A percentile compares a stretch with the other conserved stretches of the same genome.
Conservation (phyloP, 176 grass and related monocot genomes). For the Raddia guianensis region DNA sequence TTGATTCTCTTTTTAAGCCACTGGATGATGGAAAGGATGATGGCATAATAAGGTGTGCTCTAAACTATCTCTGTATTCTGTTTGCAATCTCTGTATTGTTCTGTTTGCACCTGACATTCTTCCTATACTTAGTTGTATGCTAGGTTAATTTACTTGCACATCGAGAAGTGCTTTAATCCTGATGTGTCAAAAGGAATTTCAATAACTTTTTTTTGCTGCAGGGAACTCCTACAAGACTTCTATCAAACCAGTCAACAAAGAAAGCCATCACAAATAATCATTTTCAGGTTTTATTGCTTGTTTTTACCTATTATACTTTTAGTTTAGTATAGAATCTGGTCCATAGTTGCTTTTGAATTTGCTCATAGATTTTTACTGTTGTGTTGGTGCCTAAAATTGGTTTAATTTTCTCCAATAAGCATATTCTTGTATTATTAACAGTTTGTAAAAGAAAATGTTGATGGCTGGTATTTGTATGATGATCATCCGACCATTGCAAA, state of each 20-base stretch:
- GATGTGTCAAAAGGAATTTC: neutral
- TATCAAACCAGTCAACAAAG: constrained; percentile 49
- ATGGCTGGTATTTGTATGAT: neutral
- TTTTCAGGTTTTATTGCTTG: constrained; percentile 57
- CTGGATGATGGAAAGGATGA: constrained; percentile 60
- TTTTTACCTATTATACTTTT: constrained; percentile 10
- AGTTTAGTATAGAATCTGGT: neutral
- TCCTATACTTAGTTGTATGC: neutral
- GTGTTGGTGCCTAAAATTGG: neutral
- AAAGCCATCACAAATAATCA: constrained; percentile 71
- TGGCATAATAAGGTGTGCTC: constrained; percentile 67
- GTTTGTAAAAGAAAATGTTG: neutral
- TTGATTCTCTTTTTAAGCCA: constrained; percentile 74
- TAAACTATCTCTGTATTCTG: constrained; percentile 16
- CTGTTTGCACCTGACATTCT: constrained; percentile 17
- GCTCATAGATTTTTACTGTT: neutral
- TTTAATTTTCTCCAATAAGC: constrained; percentile 7
- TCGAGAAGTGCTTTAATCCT: neutral
- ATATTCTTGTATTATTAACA: neutral
- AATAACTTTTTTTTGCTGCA: constrained; percentile 29
- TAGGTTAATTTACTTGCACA: neutral
- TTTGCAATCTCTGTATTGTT: neutral
- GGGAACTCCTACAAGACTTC: constrained; percentile 77
- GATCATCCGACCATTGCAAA: neutral
- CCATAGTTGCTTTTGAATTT: neutral